Base-by-base conservation (phyloP, 345 rosid genomes). In the Aquilaria malaccensis region DNA sequence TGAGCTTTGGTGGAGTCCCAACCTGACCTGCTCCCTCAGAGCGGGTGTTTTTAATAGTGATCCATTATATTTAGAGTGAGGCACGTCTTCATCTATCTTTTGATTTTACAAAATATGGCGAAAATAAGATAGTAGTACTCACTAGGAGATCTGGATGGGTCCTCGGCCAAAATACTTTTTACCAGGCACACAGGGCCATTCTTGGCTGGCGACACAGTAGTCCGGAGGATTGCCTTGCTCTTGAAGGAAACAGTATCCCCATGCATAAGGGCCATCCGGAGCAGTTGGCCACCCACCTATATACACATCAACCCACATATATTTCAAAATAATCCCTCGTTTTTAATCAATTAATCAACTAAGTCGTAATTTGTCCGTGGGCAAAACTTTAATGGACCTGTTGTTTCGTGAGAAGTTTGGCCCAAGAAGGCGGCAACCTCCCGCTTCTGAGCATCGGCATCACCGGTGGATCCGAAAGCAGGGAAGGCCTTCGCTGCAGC, bases 161-260 rank as follows among this genome's bases (percentile, higher is more conserved):
- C 89, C 83, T 62, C 89, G 72, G 67, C 83, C 86, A 53, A 72
- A 79, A 45, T 84, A 84, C 58, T 79, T 80, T 62, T 74, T 72
- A 66, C 83, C 83, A 4, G 81, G 72, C 30, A 72, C 65, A 70
- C 84, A 83, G 10, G 84, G 86, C 82, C 82, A 84, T 57, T 77
- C n/a, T 30, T 63, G 59, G 30, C 13, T 63, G 29, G 41, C 15
- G 45, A 43, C 41, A 45, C 66, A 63, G 14, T 63, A 63, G 9
- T 63, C 66, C 0, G 43, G 51, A 4, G 66, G 58, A n/a, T 63
- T 63, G 22, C 59, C 59, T 6, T 53, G 59, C 31, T 63, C 59
- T 30, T 63, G 37, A 13, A 63, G 51, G 30, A 74, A 76, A 77
- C 83, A 83, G 60, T 83, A 83, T 0, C 88, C 88, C 85, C 88